Evolutionary conservation across 1,284 basidiomycete genomes (phyloP).

Genomic region (Flammula alnicola): DNA sequence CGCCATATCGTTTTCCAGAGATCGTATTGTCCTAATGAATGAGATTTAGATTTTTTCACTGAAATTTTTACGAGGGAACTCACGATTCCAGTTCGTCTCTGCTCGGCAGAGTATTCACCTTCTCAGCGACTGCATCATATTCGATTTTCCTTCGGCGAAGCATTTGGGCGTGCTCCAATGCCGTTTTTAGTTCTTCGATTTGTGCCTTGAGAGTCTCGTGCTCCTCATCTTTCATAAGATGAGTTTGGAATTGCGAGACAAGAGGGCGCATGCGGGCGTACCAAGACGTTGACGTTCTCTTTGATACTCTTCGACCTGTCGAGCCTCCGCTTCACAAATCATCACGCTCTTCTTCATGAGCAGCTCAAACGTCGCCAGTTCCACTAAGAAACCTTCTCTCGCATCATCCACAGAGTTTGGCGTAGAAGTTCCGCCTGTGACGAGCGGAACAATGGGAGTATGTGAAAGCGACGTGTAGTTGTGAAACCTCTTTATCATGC

Average conservation of each 20-base stretch:
- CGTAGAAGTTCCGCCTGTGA: slow-evolving; percentile 35
- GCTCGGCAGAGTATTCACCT: slow-evolving; percentile 76
- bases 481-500: slow-evolving; percentile 81
- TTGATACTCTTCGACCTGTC: slow-evolving; percentile 82
- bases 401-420: slow-evolving; percentile 64
- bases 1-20: slow-evolving; percentile 76
- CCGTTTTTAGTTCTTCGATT: slow-evolving; percentile 75
- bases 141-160: slow-evolving; percentile 78
- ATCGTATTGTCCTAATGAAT: slow-evolving; percentile 60
- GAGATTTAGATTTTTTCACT: slow-evolving; percentile 2
- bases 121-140: slow-evolving; percentile 81
- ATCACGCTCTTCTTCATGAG: slow-evolving; percentile 74
- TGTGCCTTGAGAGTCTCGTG: slow-evolving; percentile 66
- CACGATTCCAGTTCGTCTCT: slow-evolving; percentile 76
- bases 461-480: slow-evolving; percentile 64
- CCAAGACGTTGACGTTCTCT: slow-evolving; percentile 71
- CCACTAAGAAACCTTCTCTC: slow-evolving; percentile 75
- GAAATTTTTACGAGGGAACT: slow-evolving; percentile 37
- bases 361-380: slow-evolving; percentile 75
- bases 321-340: slow-evolving; percentile 80
- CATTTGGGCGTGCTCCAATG: slow-evolving; percentile 77
- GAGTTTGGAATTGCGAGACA: slow-evolving; percentile 8
- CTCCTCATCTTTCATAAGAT: slow-evolving; percentile 58
- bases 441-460: slow-evolving; percentile 46
- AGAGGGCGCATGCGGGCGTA: slow-evolving; percentile 39